Percentiles rank a stretch among this genome's conserved stretches.
Evolutionary conservation across 371 early-diverging fungal genomes (phyloP).

Genomic region (Rhizomucor miehei): DNA sequence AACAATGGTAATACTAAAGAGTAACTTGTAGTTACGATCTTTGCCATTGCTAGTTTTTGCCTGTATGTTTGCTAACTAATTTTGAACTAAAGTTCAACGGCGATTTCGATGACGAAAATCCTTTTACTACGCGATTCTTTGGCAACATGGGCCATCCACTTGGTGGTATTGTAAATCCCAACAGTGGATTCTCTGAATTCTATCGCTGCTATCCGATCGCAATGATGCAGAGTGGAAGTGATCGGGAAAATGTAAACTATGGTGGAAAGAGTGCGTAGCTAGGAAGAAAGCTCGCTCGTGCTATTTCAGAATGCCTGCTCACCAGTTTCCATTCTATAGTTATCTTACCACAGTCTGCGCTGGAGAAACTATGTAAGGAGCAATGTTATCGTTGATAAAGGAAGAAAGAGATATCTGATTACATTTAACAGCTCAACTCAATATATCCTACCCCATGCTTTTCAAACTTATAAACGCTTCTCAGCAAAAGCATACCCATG

Average conservation of each 20-base stretch:
- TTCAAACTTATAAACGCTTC: constrained; percentile 73
- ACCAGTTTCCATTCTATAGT: constrained; percentile 45
- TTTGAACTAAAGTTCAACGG: constrained; percentile 13
- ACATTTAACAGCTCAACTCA: constrained; percentile 61
- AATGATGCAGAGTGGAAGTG: constrained; percentile 75
- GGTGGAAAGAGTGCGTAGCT: constrained; percentile 77
- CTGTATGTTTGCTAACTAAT: too few species aligned
- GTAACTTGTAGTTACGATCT: too few species aligned
- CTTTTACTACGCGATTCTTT: constrained; percentile 28
- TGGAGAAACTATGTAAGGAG: constrained; percentile 76
- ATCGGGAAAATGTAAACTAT: constrained; percentile 74
- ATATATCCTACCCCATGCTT: constrained; percentile 92
- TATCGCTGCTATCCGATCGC: constrained; percentile 81
- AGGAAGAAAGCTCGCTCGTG: too few species aligned
- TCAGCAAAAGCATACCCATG: constrained; percentile 72
- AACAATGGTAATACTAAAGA: too few species aligned
- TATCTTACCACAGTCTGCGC: constrained; percentile 87
- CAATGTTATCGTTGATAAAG: not conserved
- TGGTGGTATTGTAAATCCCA: constrained; percentile 38
- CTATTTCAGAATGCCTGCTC: not conserved
- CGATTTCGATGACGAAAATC: constrained; percentile 30
- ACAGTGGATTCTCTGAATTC: constrained; percentile 56
- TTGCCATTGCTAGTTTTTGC: too few species aligned
- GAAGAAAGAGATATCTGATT: not conserved
- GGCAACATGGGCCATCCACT: constrained; percentile 23